Percentiles rank a stretch among this genome's conserved stretches.
phyloP scores from a whole-genome alignment of 2,329 filamentous ascomycete species.

The Ascochyta rabiei region DNA sequence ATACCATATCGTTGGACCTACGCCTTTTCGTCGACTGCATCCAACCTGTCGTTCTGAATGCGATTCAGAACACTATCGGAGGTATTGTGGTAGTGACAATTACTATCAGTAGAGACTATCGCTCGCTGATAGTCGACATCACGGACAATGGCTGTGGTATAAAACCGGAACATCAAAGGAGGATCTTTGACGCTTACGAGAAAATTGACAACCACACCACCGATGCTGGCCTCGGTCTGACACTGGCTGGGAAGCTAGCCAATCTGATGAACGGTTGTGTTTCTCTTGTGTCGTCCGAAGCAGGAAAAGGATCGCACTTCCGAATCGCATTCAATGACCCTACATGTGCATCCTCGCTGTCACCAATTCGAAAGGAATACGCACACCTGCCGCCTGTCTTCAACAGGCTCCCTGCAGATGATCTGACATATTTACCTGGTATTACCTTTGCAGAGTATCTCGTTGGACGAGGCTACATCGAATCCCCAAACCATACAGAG shows the following conservation, averaged over 20 bases:
- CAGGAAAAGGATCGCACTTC: conserved; percentile 51
- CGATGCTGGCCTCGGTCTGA: conserved; percentile 53
- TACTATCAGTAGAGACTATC: conserved; percentile 37
- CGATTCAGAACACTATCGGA: conserved; percentile 49
- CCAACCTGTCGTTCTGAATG: conserved; percentile 51
- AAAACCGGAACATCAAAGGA: conserved; percentile 38
- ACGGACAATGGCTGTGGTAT: conserved; percentile 54
- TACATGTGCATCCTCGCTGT: conserved; percentile 29
- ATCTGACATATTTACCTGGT: conserved; percentile 15
- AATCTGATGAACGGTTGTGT: conserved; percentile 49
- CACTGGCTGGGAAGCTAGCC: conserved; percentile 52
- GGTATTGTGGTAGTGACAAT: conserved; percentile 48
- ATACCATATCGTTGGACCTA: conserved; percentile 47
- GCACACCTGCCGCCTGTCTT: conserved; percentile 16
- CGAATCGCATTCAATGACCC: conserved; percentile 40
- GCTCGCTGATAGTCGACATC: conserved; percentile 48
- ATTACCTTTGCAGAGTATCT: conserved; percentile 26
- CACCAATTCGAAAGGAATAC: neutral
- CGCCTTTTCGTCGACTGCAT: conserved; percentile 52
- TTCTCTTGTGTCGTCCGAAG: conserved; percentile 45
- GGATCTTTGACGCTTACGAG: conserved; percentile 54
- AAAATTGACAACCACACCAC: conserved; percentile 48
- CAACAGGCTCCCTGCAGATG: conserved; percentile 18
- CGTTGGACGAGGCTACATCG: conserved; percentile 15
- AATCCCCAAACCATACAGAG: conserved; percentile 13